These are phyloP conservation scores for Thyridium curvatum DNA, from an alignment of 2,329 filamentous ascomycete genomes.

Conservation along the genomic window DNA sequence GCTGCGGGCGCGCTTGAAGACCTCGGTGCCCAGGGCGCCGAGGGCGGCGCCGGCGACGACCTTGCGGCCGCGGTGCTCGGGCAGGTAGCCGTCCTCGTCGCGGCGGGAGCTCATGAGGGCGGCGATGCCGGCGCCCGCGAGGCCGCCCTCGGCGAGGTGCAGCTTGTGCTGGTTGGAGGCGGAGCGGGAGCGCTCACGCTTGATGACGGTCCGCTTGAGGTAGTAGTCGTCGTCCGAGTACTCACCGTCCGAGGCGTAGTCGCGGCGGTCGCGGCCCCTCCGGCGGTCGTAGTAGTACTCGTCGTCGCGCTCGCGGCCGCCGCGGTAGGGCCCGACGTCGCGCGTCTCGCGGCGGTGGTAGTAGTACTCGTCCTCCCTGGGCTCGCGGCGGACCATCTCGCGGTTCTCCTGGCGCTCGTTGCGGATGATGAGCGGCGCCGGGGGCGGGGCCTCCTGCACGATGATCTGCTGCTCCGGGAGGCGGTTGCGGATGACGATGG, in stretches of 20 bases:
- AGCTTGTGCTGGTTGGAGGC: slow-evolving; percentile 45
- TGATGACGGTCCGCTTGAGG: slow-evolving; percentile 37
- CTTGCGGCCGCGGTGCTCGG: slow-evolving; percentile 48
- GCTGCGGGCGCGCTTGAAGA: slow-evolving; percentile 52
- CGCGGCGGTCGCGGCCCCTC: slow-evolving; percentile 26
- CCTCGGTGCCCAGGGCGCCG: slow-evolving; percentile 56
- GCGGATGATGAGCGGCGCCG: slow-evolving; percentile 26
- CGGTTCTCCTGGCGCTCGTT: slow-evolving; percentile 33
- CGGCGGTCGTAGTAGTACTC: slow-evolving; percentile 23
- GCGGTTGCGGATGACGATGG: slow-evolving; percentile 51
- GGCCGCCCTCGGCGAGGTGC: slow-evolving; percentile 57
- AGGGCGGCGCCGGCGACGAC: slow-evolving; percentile 56
- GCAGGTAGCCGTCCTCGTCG: slow-evolving; percentile 41
- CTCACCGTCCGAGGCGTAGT: slow-evolving; percentile 26
- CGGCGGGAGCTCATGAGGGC: slow-evolving; percentile 53
- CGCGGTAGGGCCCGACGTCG: slow-evolving; percentile 33
- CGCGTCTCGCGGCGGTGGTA: slow-evolving; percentile 37
- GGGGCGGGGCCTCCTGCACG: slow-evolving; percentile 45
- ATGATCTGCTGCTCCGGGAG: slow-evolving; percentile 54
- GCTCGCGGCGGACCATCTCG: slow-evolving; percentile 12
- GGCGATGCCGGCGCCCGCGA: slow-evolving; percentile 56
- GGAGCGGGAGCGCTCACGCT: slow-evolving; percentile 42
- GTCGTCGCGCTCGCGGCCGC: slow-evolving; percentile 23
- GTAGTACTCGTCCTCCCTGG: slow-evolving; percentile 41
- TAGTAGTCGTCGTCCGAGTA: slow-evolving; percentile 34